Evolutionary conservation across 768 basidiomycete species (phyloP).

Genomic region (Leccinum longicurvipes): DNA sequence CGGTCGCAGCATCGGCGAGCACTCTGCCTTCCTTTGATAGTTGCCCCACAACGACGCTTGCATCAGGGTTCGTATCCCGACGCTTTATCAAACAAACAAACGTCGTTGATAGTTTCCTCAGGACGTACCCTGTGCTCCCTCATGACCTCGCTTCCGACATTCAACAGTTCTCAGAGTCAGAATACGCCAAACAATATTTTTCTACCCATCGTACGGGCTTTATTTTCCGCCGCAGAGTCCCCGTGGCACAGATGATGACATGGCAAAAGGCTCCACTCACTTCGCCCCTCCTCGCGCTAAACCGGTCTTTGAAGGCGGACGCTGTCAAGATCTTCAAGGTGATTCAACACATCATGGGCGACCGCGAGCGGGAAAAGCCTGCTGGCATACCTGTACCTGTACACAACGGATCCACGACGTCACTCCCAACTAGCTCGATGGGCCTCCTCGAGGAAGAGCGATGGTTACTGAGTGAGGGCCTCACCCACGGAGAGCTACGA

Average conservation of each 20-base stretch:
- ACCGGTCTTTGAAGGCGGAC: conserved; percentile 64
- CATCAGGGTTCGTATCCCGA: conserved; percentile 55
- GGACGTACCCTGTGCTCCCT: conserved; percentile 75
- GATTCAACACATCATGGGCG: conserved; percentile 92
- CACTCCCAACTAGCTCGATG: conserved; percentile 39
- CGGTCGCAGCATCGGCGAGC: conserved; percentile 42
- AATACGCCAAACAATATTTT: conserved; percentile 86
- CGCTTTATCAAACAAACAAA: not conserved
- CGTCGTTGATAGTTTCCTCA: conserved; percentile 30
- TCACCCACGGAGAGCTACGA: conserved; percentile 77
- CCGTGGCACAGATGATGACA: conserved; percentile 82
- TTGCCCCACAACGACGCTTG: conserved; percentile 44
- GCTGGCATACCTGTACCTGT: conserved; percentile 48
- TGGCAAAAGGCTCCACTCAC: conserved; percentile 83
- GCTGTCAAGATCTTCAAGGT: conserved; percentile 85
- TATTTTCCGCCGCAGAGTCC: conserved; percentile 77
- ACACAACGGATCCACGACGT: conserved; percentile 41
- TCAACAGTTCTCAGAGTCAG: conserved; percentile 80
- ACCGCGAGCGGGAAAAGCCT: conserved; percentile 70
- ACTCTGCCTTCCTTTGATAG: conserved; percentile 14
- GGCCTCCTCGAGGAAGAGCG: conserved; percentile 78
- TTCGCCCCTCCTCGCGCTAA: conserved; percentile 71
- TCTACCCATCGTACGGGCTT: conserved; percentile 88
- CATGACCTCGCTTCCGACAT: conserved; percentile 81
- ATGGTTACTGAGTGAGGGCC: conserved; percentile 79